Evolutionary conservation across 1,284 basidiomycete genomes (phyloP).

Genomic region (Ganoderma resinaceum): DNA sequence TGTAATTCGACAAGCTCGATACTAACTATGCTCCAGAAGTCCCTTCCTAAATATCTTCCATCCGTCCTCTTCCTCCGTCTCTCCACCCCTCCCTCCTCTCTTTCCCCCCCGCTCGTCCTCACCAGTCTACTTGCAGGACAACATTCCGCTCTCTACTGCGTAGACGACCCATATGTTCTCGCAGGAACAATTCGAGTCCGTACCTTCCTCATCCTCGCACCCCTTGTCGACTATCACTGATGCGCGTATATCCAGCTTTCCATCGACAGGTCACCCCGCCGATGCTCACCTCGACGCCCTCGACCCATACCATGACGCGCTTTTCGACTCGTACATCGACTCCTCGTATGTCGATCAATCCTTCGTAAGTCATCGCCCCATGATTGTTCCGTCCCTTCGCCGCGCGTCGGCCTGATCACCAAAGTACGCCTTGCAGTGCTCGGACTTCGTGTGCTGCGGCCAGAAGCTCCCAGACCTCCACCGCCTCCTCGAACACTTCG

Average conservation of each 20-base stretch:
- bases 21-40: constrained; percentile 7
- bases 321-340: constrained; percentile 27
- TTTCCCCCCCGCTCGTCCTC: constrained; percentile 7
- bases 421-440: constrained; percentile 51
- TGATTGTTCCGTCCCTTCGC: neutral
- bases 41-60: neutral
- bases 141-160: constrained; percentile 6
- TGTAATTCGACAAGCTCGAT: neutral
- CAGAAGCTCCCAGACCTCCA: constrained; percentile 67
- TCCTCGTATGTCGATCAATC: constrained; percentile 24
- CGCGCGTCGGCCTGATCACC: neutral
- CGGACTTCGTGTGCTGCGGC: constrained; percentile 73
- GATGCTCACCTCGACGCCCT: neutral
- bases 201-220: neutral
- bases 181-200: constrained; percentile 17
- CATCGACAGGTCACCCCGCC: constrained; percentile 6
- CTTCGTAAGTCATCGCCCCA: constrained; percentile 18
- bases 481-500: constrained; percentile 72
- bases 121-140: constrained; percentile 2
- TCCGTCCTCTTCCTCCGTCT: neutral
- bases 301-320: constrained; percentile 11
- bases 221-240: neutral
- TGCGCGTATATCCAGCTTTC: constrained; percentile 9
- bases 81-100: neutral
- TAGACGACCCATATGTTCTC: constrained; percentile 14